These are phyloP conservation scores for Pterocarpus santalinus DNA, from an alignment of 306 rosid genomes.

Conservation along the genomic window DNA sequence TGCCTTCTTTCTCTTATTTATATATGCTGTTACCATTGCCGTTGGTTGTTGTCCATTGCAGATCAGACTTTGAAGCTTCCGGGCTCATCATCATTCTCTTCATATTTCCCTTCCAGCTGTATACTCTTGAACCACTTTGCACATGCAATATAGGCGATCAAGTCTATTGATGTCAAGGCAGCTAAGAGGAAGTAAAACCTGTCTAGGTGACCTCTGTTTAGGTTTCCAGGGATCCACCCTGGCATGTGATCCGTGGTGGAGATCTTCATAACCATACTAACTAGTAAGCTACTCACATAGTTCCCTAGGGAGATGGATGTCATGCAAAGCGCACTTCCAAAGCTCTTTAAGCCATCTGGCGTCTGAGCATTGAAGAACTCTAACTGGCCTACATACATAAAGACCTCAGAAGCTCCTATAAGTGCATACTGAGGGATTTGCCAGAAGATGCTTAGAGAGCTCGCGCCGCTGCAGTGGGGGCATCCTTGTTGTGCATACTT, in stretches of 20 bases:
- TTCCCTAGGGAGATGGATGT: slow-evolving; percentile 79
- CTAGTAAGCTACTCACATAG: slow-evolving; percentile 69
- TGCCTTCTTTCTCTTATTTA: slow-evolving; percentile 62
- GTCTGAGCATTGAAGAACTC: slow-evolving; percentile 82
- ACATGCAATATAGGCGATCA: slow-evolving; percentile 54
- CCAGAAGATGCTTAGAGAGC: slow-evolving; percentile 79
- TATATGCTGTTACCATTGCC: slow-evolving; percentile 52
- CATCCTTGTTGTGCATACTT: slow-evolving; percentile 49
- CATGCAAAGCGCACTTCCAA: slow-evolving; percentile 87
- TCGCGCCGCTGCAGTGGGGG: slow-evolving; percentile 43
- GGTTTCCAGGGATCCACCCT: slow-evolving; percentile 78
- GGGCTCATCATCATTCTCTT: slow-evolving; percentile 49
- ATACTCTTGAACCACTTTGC: slow-evolving; percentile 67
- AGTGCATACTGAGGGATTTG: slow-evolving; percentile 76
- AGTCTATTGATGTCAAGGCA: slow-evolving; percentile 58
- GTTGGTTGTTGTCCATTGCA: slow-evolving; percentile 29
- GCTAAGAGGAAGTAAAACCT: slow-evolving; percentile 80
- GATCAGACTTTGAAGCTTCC: slow-evolving; percentile 66
- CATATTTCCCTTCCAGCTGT: slow-evolving; percentile 66
- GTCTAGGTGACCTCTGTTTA: slow-evolving; percentile 71
- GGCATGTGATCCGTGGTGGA: slow-evolving; percentile 59
- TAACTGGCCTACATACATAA: slow-evolving; percentile 78
- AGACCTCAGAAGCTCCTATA: slow-evolving; percentile 80
- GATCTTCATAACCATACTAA: slow-evolving; percentile 63
- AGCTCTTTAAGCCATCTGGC: slow-evolving; percentile 85